phyloP scores from a whole-genome alignment of 1,139 yeast species.

The Geotrichum bryndzae region DNA sequence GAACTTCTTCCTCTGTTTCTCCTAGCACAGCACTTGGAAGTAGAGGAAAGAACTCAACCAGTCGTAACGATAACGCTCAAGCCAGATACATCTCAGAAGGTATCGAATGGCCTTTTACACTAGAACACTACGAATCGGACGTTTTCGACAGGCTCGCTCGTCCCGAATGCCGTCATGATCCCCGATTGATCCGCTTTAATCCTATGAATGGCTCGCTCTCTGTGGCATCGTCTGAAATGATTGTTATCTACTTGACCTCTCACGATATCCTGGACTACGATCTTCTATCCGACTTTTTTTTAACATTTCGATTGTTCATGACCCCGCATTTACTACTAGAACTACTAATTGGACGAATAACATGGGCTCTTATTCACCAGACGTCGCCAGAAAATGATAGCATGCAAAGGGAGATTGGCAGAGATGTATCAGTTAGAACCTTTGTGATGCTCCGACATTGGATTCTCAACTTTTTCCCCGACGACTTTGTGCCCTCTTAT shows the following conservation, averaged over 20 bases:
- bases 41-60: neutral
- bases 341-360: conserved; percentile 56
- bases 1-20: neutral
- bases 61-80: neutral
- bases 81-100: neutral
- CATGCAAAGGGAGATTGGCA: conserved; percentile 44
- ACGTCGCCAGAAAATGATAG: conserved; percentile 30
- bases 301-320: conserved; percentile 71
- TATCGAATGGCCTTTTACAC: conserved; percentile 10
- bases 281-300: conserved; percentile 74
- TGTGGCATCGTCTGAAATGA: conserved; percentile 39
- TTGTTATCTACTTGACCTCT: conserved; percentile 69
- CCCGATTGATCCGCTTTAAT: conserved; percentile 8
- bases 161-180: conserved; percentile 6
- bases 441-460: conserved; percentile 88
- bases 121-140: conserved; percentile 4
- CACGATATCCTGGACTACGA: conserved; percentile 76
- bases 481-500: conserved; percentile 38
- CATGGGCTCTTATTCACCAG: conserved; percentile 55
- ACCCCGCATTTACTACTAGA: conserved; percentile 53
- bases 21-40: neutral
- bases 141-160: conserved; percentile 7
- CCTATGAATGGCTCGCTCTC: conserved; percentile 3
- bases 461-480: conserved; percentile 51
- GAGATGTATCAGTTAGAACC: conserved; percentile 69